Evolutionary conservation across 306 rosid species (phyloP).

Genomic region (Hylodesmum podocarpum): DNA sequence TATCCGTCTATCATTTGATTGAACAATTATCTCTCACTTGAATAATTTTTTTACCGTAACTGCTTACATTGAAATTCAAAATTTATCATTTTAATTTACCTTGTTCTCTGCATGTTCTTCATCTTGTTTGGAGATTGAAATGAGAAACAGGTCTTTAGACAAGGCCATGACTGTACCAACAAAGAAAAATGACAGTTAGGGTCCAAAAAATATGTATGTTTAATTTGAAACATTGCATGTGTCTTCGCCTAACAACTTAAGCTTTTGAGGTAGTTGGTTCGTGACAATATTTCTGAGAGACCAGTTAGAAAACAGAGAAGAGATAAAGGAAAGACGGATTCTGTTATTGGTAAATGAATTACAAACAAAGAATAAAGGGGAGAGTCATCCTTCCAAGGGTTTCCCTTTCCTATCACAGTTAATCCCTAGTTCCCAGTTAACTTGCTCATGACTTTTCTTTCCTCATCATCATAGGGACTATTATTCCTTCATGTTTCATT

Average conservation of each 20-base stretch:
- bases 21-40: neutral
- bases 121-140: conserved; percentile 8
- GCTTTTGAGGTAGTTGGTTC: neutral
- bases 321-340: neutral
- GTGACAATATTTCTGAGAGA: neutral
- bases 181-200: neutral
- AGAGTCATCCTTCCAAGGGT: neutral
- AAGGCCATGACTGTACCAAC: neutral
- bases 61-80: neutral
- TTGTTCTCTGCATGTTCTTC: neutral
- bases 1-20: neutral
- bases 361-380: neutral
- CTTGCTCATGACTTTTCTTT: conserved; percentile 18
- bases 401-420: neutral
- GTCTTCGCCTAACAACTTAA: neutral
- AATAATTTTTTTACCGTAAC: neutral
- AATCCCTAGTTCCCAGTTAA: neutral
- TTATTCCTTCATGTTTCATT: neutral
- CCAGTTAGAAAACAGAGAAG: neutral
- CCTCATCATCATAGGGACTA: neutral
- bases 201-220: neutral
- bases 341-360: neutral
- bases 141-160: no score
- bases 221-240: neutral
- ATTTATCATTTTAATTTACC: neutral